phyloP scores from a whole-genome alignment of 352 stramenopile genomes.

The Phytophthora megakarya region DNA sequence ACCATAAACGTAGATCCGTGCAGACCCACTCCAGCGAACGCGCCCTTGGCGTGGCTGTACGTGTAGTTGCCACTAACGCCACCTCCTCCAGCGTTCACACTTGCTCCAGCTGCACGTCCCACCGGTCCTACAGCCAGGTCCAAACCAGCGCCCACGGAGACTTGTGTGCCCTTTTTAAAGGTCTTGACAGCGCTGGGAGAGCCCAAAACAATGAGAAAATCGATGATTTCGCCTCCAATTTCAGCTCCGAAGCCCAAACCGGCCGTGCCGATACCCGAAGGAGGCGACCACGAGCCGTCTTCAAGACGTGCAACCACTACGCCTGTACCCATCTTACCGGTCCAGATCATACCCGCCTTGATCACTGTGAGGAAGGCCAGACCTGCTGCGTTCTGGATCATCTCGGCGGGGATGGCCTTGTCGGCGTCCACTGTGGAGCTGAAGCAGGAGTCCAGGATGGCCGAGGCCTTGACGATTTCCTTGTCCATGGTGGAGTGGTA shows the following conservation, averaged over 20 bases:
- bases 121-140: conserved; percentile 80
- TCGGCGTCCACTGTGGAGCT: conserved; percentile 73
- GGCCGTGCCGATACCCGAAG: conserved; percentile 81
- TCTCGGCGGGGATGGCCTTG: conserved; percentile 75
- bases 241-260: conserved; percentile 84
- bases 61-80: conserved; percentile 86
- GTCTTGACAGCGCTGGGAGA: conserved; percentile 71
- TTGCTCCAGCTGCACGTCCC: conserved; percentile 71
- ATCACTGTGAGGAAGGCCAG: conserved; percentile 88
- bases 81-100: conserved; percentile 74
- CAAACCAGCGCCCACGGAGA: conserved; percentile 77
- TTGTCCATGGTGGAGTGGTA: conserved; percentile 90
- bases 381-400: conserved; percentile 76
- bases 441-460: conserved; percentile 88
- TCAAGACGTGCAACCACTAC: conserved; percentile 80
- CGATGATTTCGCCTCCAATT: conserved; percentile 86
- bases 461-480: conserved; percentile 80
- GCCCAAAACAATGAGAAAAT: conserved; percentile 90
- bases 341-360: conserved; percentile 87
- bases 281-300: conserved; percentile 83
- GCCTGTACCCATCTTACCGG: conserved; percentile 83
- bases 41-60: conserved; percentile 85
- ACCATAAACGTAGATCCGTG: conserved; percentile 86
- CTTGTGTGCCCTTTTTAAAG: conserved; percentile 86
- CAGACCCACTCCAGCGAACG: conserved; percentile 78